phyloP scores from a whole-genome alignment of 169 alveolate genomes.

The Cryptosporidium muris region DNA sequence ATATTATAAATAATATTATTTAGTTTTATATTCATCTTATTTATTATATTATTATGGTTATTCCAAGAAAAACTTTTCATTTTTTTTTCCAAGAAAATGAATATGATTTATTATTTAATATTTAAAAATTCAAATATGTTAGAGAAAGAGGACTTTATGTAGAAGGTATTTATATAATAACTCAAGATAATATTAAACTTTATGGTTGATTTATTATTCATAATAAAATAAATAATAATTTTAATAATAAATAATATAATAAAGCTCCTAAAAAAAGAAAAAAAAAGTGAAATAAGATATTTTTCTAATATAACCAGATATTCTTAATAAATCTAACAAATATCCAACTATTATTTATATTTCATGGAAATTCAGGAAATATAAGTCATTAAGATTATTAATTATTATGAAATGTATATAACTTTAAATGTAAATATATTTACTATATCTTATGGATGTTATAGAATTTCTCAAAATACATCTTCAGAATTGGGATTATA shows the following conservation, averaged over 20 bases:
- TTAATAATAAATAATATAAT: background rate
- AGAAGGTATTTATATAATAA: slow-evolving; percentile 76
- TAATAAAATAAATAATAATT: slow-evolving; percentile 41
- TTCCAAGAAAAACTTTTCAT: slow-evolving; percentile 37
- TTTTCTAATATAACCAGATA: slow-evolving; percentile 10
- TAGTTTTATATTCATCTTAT: too few species aligned
- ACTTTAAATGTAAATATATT: slow-evolving; percentile 77
- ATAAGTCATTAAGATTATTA: slow-evolving; percentile 81
- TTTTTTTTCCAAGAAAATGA: background rate
- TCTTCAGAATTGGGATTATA: slow-evolving; percentile 85
- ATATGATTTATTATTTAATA: slow-evolving; percentile 38
- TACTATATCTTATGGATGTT: slow-evolving; percentile 87
- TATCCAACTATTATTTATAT: slow-evolving; percentile 80
- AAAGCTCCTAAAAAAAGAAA: background rate
- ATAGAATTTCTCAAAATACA: slow-evolving; percentile 82
- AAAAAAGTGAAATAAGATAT: background rate
- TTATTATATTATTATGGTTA: slow-evolving; percentile 2
- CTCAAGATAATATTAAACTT: slow-evolving; percentile 77
- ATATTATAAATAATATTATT: too few species aligned
- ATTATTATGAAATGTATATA: slow-evolving; percentile 72
- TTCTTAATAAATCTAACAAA: slow-evolving; percentile 54
- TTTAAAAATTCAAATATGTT: slow-evolving; percentile 50
- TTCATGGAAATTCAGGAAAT: slow-evolving; percentile 90
- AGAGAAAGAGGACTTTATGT: slow-evolving; percentile 75
- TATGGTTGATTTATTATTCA: slow-evolving; percentile 83